phyloP scores from a whole-genome alignment of 148 eudicot genomes.

The Rhododendron simsii region DNA sequence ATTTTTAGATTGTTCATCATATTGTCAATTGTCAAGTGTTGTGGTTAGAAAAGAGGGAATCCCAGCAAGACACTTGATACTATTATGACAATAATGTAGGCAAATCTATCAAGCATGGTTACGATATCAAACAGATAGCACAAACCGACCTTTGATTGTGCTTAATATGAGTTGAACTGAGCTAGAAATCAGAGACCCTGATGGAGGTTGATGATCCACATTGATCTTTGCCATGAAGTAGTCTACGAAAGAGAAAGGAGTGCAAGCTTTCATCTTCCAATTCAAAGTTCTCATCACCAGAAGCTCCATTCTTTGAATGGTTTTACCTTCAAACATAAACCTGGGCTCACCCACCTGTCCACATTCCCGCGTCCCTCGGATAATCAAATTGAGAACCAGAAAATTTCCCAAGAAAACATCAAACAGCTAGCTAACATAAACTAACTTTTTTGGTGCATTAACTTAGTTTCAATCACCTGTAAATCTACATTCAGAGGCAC shows the following conservation, averaged over 20 bases:
- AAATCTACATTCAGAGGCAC: slow-evolving; percentile 48
- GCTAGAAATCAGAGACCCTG: slow-evolving; percentile 32
- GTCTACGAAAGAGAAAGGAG: slow-evolving; percentile 74
- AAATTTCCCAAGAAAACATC: not conserved
- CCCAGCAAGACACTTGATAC: not conserved
- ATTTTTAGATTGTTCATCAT: not conserved
- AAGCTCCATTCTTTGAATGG: slow-evolving; percentile 82
- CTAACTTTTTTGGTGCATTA: not conserved
- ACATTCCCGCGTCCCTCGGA: slow-evolving; percentile 11
- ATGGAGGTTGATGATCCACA: slow-evolving; percentile 19
- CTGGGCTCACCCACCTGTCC: slow-evolving; percentile 67
- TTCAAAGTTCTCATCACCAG: slow-evolving; percentile 60
- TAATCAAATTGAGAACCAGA: not conserved
- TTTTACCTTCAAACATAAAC: slow-evolving; percentile 70
- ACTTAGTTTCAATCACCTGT: slow-evolving; percentile 43
- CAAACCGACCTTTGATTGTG: slow-evolving; percentile 50
- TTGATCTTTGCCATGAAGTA: slow-evolving; percentile 37
- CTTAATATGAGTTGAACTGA: slow-evolving; percentile 56
- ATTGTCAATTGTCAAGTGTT: not conserved
- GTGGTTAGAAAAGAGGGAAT: not conserved
- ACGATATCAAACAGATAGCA: not conserved
- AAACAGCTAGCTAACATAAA: not conserved
- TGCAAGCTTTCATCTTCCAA: slow-evolving; percentile 70
- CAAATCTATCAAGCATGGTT: not conserved
- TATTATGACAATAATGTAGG: too few species aligned